A percentile compares a stretch with the other conserved stretches of the same genome.
phyloP scores from a whole-genome alignment of 2,329 filamentous ascomycete species.

The Chaetomiaceae sp. region DNA sequence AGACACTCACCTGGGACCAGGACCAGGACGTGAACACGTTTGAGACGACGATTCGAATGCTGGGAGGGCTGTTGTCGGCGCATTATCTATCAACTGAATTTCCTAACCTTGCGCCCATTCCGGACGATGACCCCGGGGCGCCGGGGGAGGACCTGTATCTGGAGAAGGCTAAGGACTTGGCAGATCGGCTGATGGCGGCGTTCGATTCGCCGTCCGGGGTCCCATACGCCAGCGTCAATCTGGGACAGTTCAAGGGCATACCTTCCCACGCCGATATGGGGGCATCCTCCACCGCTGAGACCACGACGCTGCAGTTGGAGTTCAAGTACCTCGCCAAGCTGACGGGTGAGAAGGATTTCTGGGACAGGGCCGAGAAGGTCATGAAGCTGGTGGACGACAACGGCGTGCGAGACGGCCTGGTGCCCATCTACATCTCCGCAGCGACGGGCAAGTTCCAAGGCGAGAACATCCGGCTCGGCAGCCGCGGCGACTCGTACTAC shows the following conservation, averaged over 20 bases:
- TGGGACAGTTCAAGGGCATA: constrained; percentile 70
- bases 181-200: constrained; percentile 77
- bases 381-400: constrained; percentile 89
- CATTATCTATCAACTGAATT: constrained; percentile 88
- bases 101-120: constrained; percentile 69
- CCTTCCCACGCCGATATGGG: constrained; percentile 78
- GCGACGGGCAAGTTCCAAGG: constrained; percentile 73
- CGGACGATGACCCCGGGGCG: constrained; percentile 63
- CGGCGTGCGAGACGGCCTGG: constrained; percentile 68
- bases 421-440: constrained; percentile 87
- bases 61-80: constrained; percentile 85
- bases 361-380: constrained; percentile 84
- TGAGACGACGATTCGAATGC: constrained; percentile 96
- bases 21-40: constrained; percentile 96
- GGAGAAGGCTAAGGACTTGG: constrained; percentile 90
- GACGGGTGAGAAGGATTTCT: constrained; percentile 87
- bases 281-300: constrained; percentile 89
- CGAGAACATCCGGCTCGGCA: constrained; percentile 83
- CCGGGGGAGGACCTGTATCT: constrained; percentile 87
- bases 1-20: constrained; percentile 77
- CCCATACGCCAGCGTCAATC: constrained; percentile 83
- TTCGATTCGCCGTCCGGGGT: constrained; percentile 84
- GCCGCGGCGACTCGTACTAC: constrained; percentile 95
- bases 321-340: constrained; percentile 96
- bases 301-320: constrained; percentile 86